Conservation (phyloP, 2,329 filamentous ascomycete genomes). For the Penicillium sclerotiorum region DNA sequence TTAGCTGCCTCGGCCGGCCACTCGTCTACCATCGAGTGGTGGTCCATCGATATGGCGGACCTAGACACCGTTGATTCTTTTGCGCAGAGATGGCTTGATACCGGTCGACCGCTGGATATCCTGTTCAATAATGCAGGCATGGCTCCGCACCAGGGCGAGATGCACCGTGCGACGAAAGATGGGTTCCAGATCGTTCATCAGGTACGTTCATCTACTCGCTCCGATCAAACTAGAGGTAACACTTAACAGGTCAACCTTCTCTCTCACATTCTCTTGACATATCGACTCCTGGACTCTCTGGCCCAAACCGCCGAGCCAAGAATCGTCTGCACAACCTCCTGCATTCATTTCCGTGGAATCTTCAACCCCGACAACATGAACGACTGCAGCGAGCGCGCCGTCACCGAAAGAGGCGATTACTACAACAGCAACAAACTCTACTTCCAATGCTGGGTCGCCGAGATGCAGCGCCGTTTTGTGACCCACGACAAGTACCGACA, state of each 20-base stretch:
- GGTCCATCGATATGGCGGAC: constrained; percentile 6
- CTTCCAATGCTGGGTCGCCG: constrained; percentile 5
- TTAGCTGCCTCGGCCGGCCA: constrained; percentile 1
- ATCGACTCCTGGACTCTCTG: constrained; percentile 7
- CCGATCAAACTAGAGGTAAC: too few species aligned
- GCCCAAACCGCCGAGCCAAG: not conserved
- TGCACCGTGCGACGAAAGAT: constrained; percentile 3
- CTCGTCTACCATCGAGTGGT: constrained; percentile 9
- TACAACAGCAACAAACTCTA: constrained; percentile 10
- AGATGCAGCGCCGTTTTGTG: constrained; percentile 4
- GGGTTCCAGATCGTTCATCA: constrained; percentile 13
- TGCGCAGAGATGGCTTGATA: constrained; percentile 6
- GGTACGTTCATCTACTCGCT: constrained; percentile 3
- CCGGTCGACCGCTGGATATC: constrained; percentile 2
- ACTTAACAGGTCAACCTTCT: constrained; percentile 9
- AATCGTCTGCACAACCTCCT: constrained; percentile 10
- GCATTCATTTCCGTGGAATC: not conserved
- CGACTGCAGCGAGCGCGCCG: not conserved
- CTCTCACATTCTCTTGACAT: constrained; percentile 7
- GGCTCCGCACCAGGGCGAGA: not conserved
- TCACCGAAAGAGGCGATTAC: not conserved
- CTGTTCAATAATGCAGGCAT: constrained; percentile 13
- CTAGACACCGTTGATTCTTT: constrained; percentile 8
- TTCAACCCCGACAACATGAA: not conserved
- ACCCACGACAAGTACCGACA: constrained; percentile 1